Base-by-base conservation (phyloP, 768 basidiomycete genomes). In the Hygrocybe coccinea region DNA sequence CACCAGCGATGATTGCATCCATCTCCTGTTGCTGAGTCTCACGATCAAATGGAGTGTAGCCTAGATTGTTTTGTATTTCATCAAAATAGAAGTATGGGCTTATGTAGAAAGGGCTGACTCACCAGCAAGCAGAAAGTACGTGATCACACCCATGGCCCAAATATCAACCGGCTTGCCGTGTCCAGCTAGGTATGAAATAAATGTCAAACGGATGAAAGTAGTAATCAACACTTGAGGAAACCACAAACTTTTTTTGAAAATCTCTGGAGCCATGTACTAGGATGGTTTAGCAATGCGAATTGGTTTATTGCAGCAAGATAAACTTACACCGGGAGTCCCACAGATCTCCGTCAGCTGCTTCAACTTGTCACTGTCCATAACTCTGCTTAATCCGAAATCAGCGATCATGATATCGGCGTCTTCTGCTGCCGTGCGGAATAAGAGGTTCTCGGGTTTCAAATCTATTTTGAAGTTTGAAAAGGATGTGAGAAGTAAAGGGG, bases 71-170 rank as follows among this genome's bases (percentile, higher is more conserved):
- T n/a, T 7, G 34, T 12, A 29, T 2, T 21, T 0, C n/a, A 46
- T 21, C 9, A 15, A 25, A 2, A 11, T 11, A 41, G 43, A 53
- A 21, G 15, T 14, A 35, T 10, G 24, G 8, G 12, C 36, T 34
- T 15, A 2, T 4, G 34, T 14, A 9, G 43, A 9, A 7, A 12
- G 4, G 21, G 38, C 2, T 5, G 17, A 51, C 54, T 10, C 33
- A 56, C 58, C 59, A 3, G 75, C 73, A 25, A 97, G 85, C 3
- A 97, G 76, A 85, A 97, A 97, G 74, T 97, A 97, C 11, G 95
- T 90, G 70, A 99, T 95, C 48, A 99, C 95, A 37, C 95, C 95
- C 83, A 98, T 95, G 1, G 95, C 94, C 95, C 93, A 95, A 54
- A 95, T 74, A 64, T 95, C 95, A 15, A 97, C 95, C 8, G 95